phyloP scores from a whole-genome alignment of 2,329 filamentous ascomycete species.

The Didymella glomerata region DNA sequence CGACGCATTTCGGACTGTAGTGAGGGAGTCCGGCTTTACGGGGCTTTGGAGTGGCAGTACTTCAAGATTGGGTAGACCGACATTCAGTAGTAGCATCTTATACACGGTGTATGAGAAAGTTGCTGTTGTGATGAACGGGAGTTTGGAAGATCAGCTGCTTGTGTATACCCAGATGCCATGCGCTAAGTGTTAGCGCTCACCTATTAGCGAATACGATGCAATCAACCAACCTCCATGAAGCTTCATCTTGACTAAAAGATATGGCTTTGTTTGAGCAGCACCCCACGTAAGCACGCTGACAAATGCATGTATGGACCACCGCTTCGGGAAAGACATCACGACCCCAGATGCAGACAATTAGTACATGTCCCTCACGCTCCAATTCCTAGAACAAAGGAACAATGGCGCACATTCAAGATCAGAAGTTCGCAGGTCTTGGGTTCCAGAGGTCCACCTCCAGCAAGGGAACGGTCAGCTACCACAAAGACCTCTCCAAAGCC shows the following conservation, averaged over 20 bases:
- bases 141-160: slow-evolving; percentile 12
- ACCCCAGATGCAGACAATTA: not conserved
- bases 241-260: not conserved
- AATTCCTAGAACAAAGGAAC: not conserved
- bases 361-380: not conserved
- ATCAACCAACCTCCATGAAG: not conserved
- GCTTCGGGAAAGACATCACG: not conserved
- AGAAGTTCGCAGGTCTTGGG: not conserved
- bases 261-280: not conserved
- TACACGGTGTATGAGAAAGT: slow-evolving; percentile 47
- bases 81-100: slow-evolving; percentile 44
- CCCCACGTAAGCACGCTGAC: slow-evolving; percentile 7
- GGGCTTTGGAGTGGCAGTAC: slow-evolving; percentile 46
- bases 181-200: not conserved
- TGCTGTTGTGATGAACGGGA: slow-evolving; percentile 15
- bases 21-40: slow-evolving; percentile 33
- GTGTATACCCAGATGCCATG: slow-evolving; percentile 1
- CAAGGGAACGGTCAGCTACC: slow-evolving; percentile 34
- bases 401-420: slow-evolving; percentile 7
- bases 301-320: slow-evolving; percentile 1
- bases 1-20: slow-evolving; percentile 35
- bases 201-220: not conserved
- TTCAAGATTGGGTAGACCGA: slow-evolving; percentile 40
- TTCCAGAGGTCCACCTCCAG: not conserved
- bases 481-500: slow-evolving; percentile 28